Percentiles rank a stretch among this genome's conserved stretches.
These are phyloP conservation scores for Biancaea sappan DNA, from an alignment of 306 rosid species.

Conservation along the genomic window DNA sequence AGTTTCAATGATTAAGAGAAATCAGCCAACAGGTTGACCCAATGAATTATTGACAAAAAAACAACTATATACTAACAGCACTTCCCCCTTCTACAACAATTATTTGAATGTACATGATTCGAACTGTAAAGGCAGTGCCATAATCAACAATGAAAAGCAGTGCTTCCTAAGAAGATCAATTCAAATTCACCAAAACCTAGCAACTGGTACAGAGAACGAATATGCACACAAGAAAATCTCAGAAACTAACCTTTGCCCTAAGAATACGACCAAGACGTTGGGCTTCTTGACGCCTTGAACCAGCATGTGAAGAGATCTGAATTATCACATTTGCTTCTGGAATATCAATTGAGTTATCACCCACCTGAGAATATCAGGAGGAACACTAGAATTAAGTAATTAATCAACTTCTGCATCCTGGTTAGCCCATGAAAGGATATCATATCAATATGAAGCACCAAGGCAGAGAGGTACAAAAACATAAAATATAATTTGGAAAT, in stretches of 20 bases:
- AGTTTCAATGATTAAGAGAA: slow-evolving; percentile 36
- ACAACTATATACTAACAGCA: slow-evolving; percentile 24
- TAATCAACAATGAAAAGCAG: neutral
- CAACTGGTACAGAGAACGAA: slow-evolving; percentile 1
- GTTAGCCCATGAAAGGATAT: slow-evolving; percentile 23
- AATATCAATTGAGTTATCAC: slow-evolving; percentile 95
- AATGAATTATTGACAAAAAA: slow-evolving; percentile 22
- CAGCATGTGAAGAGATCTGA: slow-evolving; percentile 99
- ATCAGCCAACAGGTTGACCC: slow-evolving; percentile 18
- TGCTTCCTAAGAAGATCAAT: neutral
- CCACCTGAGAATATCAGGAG: slow-evolving; percentile 67
- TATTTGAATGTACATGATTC: slow-evolving; percentile 23
- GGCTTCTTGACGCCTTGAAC: slow-evolving; percentile 99
- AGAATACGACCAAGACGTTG: slow-evolving; percentile 99
- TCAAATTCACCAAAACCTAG: neutral
- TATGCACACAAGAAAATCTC: neutral
- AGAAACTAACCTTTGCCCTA: slow-evolving; percentile 85
- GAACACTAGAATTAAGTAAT: slow-evolving; percentile 19
- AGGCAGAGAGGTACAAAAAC: slow-evolving; percentile 17
- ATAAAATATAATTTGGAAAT: neutral
- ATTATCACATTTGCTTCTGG: slow-evolving; percentile 98
- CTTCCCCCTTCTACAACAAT: slow-evolving; percentile 24
- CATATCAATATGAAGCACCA: slow-evolving; percentile 28
- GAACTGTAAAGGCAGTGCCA: neutral
- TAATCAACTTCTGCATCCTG: slow-evolving; percentile 24